Evolutionary conservation across 73 alveolate species (phyloP).

Genomic region (Loxodes magnus): DNA sequence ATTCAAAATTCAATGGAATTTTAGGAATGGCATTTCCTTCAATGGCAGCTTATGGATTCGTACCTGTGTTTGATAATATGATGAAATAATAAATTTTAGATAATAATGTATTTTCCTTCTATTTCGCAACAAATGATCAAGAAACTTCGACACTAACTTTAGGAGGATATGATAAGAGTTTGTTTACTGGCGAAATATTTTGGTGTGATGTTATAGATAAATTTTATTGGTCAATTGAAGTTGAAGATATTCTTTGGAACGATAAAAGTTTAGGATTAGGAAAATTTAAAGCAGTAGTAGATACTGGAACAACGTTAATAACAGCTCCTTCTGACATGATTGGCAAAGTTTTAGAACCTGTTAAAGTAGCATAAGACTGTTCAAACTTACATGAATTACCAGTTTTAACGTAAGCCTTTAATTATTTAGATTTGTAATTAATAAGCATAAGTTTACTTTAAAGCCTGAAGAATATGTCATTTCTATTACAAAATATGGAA

Average conservation of each 20-base stretch:
- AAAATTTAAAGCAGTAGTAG: conserved; percentile 32
- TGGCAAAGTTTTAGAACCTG: conserved; percentile 21
- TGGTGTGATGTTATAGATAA: too few species aligned
- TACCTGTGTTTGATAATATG: conserved; percentile 31
- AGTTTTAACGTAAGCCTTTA: too few species aligned
- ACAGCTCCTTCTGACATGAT: conserved; percentile 60
- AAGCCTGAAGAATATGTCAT: conserved; percentile 16
- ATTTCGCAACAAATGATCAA: not conserved
- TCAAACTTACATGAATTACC: too few species aligned
- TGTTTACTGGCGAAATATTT: too few species aligned
- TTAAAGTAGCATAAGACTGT: conserved; percentile 13
- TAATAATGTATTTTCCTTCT: not conserved
- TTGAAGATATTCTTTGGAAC: conserved; percentile 44
- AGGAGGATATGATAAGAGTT: not conserved
- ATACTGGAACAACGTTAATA: conserved; percentile 64
- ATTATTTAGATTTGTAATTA: conserved; percentile 29
- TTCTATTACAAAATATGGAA: conserved; percentile 14
- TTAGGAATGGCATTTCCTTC: conserved; percentile 53
- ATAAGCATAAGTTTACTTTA: conserved; percentile 7
- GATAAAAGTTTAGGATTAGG: conserved; percentile 42
- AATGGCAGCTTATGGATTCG: conserved; percentile 36
- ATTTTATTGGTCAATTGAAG: conserved; percentile 61
- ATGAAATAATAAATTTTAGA: not conserved
- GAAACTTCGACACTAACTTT: not conserved
- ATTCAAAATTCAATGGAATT: conserved; percentile 53